Base-by-base conservation (phyloP, 495 filamentous ascomycete genomes). In the Xylona heveae region DNA sequence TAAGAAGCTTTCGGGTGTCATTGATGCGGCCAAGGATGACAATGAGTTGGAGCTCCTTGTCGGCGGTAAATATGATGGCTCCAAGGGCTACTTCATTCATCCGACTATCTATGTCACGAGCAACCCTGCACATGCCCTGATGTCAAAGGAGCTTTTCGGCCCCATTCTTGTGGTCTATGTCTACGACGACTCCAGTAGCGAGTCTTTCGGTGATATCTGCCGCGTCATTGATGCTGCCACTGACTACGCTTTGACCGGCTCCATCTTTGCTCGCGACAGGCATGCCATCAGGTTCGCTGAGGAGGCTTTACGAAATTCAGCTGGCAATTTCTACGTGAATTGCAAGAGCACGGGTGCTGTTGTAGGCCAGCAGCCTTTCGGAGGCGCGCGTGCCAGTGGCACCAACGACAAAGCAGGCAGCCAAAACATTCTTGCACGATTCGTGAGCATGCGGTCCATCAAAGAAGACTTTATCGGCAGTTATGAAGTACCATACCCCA, bases 381-480 rank as follows among this genome's bases (percentile, higher is more conserved):
- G 82, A 28, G 82, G 82, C 32, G 72, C 74, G 24, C 63, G 82
- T 38, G 79, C 78, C 6, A 84, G 77, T 42, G 82, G 82, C 9
- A 92, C 82, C 27, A 88, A 88, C 42, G 82, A 92, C 54, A 92
- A 92, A 64, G 81, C 81, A 6, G 82, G 82, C 10, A 82, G 74
- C 47, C 59, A 61, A 37, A 76, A 70, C 46, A 50, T 92, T 32
- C 47, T 92, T 39, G 64, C 62, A 19, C 59, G 82, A 29, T 92
- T 90, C 47, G 78, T 88, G 14, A 83, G 76, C 53, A 55, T 73
- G 53, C 62, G 82, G 40, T 78, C 77, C 25, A 73, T 92, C 44
- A 92, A 91, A 67, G 82, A 92, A 67, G 81, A 91, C 60, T 91
- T 83, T 40, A 51, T 61, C 37, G 59, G 68, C 1, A 72, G 67